A percentile compares a stretch with the other conserved stretches of the same genome.
Evolutionary conservation across 345 rosid species (phyloP).

Genomic region (Aquilaria sinensis): DNA sequence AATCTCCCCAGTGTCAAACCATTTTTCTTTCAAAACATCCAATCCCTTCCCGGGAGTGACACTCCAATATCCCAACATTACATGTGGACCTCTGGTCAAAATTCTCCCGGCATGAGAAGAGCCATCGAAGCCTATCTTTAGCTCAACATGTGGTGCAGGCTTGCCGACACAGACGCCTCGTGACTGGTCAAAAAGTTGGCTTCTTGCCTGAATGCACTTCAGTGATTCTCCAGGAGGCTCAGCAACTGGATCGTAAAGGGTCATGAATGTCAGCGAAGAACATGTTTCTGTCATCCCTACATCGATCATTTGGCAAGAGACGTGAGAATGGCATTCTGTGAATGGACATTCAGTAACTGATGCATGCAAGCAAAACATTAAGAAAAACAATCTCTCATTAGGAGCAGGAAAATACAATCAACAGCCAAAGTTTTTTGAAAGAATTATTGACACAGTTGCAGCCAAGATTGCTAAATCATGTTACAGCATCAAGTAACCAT

Average conservation of each 20-base stretch:
- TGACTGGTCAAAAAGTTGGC: constrained; percentile 12
- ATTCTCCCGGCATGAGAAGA: constrained; percentile 49
- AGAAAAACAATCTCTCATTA: no score
- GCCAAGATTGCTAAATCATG: no score
- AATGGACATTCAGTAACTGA: background rate
- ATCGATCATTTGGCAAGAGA: constrained; percentile 7
- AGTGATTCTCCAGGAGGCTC: constrained; percentile 16
- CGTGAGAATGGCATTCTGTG: constrained; percentile 7
- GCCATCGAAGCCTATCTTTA: constrained; percentile 38
- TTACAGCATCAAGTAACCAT: no score
- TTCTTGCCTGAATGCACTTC: constrained; percentile 8
- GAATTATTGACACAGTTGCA: no score
- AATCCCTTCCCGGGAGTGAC: constrained; percentile 22
- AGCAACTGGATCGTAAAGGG: constrained; percentile 40
- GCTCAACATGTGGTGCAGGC: constrained; percentile 77
- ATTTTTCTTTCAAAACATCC: constrained; percentile 24
- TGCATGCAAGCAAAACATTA: no score
- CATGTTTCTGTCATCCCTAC: constrained; percentile 90
- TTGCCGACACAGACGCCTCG: constrained; percentile 75
- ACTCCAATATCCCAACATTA: constrained; percentile 75
- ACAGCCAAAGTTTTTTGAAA: no score
- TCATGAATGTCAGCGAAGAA: constrained; percentile 71
- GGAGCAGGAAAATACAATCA: no score
- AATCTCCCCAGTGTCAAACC: constrained; percentile 86
- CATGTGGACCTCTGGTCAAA: constrained; percentile 73